Percentiles rank a stretch among this genome's conserved stretches.
These are phyloP conservation scores for Mycena indigotica DNA, from an alignment of 768 basidiomycete species.

Conservation along the genomic window DNA sequence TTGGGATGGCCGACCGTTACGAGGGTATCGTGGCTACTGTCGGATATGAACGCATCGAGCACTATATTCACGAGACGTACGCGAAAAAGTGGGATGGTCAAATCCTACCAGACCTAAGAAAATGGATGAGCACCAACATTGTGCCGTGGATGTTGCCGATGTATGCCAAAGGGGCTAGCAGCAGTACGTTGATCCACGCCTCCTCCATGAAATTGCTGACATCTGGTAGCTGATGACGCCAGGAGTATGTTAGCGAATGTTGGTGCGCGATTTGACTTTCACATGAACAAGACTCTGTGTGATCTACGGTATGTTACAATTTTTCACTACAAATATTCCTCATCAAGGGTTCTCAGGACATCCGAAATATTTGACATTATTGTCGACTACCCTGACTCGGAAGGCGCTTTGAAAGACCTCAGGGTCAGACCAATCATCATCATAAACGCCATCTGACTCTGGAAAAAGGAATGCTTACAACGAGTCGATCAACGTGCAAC, in stretches of 20 bases:
- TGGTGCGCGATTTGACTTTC: slow-evolving; percentile 85
- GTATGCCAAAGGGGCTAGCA: slow-evolving; percentile 69
- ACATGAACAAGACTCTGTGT: slow-evolving; percentile 88
- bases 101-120: slow-evolving; percentile 59
- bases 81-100: slow-evolving; percentile 69
- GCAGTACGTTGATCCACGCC: slow-evolving; percentile 47
- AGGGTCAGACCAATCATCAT: slow-evolving; percentile 47
- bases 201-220: slow-evolving; percentile 5
- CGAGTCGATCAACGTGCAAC: slow-evolving; percentile 79
- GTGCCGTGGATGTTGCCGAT: slow-evolving; percentile 85
- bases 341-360: slow-evolving; percentile 42
- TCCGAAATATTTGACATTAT: slow-evolving; percentile 95
- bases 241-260: slow-evolving; percentile 73
- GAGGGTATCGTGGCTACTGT: slow-evolving; percentile 82
- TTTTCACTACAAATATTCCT: background rate
- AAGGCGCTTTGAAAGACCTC: slow-evolving; percentile 82
- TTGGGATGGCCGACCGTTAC: slow-evolving; percentile 81
- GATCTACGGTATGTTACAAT: slow-evolving; percentile 66
- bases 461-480: slow-evolving; percentile 67
- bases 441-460: background rate
- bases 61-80: slow-evolving; percentile 66
- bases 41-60: slow-evolving; percentile 85
- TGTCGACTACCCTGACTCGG: slow-evolving; percentile 89
- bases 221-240: slow-evolving; percentile 63
- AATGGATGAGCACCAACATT: slow-evolving; percentile 80